Evolutionary conservation across 768 basidiomycete genomes (phyloP).

Genomic region (Russula virescens): DNA sequence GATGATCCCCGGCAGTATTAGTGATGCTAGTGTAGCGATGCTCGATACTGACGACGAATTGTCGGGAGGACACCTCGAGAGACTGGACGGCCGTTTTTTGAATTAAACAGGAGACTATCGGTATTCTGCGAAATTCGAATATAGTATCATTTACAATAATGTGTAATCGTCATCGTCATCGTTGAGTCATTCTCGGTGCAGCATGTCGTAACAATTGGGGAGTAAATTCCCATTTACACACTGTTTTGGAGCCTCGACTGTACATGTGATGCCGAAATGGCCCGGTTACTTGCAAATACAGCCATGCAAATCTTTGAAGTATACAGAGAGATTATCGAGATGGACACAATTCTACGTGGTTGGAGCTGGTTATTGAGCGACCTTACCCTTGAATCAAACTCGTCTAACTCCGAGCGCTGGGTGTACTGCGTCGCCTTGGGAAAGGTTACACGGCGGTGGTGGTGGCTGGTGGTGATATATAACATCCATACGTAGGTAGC

Average conservation of each 20-base stretch:
- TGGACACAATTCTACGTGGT: not conserved
- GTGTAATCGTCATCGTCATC: not conserved
- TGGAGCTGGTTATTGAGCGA: not conserved
- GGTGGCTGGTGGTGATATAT: conserved; percentile 6
- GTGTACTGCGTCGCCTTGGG: not conserved
- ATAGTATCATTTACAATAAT: not conserved
- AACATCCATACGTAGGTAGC: conserved; percentile 11
- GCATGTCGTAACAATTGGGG: not conserved
- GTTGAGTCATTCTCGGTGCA: not conserved
- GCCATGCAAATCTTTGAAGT: not conserved
- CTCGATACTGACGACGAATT: not conserved
- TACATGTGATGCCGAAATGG: not conserved
- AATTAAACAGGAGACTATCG: not conserved
- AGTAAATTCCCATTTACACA: not conserved
- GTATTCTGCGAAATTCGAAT: not conserved
- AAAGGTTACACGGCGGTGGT: conserved; percentile 3
- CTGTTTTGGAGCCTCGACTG: not conserved
- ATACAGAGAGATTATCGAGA: conserved; percentile 7
- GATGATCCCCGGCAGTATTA: no score
- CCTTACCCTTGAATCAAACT: not conserved
- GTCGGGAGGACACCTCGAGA: not conserved
- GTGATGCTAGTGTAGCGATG: no score
- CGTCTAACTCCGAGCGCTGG: not conserved
- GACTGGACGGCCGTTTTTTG: no score
- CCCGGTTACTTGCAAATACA: not conserved